Conservation (phyloP, 208 protist genomes). For the Wallacemonas sp. region DNA sequence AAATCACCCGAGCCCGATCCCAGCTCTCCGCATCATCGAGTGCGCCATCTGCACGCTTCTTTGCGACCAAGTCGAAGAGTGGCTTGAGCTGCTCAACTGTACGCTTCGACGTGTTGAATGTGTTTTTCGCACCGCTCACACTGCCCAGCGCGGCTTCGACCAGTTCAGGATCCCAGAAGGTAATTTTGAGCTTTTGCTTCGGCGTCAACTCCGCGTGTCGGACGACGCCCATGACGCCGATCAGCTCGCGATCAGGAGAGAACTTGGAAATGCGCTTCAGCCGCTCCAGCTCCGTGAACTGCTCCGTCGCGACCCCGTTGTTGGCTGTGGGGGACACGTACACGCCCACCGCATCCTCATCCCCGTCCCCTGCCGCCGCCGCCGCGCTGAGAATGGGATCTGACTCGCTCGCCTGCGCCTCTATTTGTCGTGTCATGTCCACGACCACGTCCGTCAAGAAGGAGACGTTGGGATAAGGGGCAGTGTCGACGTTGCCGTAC, state of each 20-base stretch:
- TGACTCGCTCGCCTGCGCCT: background rate
- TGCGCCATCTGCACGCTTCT: background rate
- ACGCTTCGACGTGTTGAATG: conserved; percentile 10
- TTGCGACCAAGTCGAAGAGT: background rate
- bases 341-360: conserved; percentile 9
- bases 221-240: conserved; percentile 52
- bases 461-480: conserved; percentile 53
- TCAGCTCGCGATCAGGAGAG: conserved; percentile 40
- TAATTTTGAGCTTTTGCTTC: conserved; percentile 60
- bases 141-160: conserved; percentile 25
- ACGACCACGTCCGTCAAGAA: conserved; percentile 51
- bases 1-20: conserved; percentile 36
- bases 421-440: conserved; percentile 23
- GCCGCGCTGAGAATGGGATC: background rate
- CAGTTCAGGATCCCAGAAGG: conserved; percentile 37
- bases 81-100: conserved; percentile 11
- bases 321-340: conserved; percentile 5
- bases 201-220: conserved; percentile 56
- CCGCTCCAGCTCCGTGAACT: conserved; percentile 19
- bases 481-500: conserved; percentile 50
- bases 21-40: conserved; percentile 29
- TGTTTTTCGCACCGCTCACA: background rate
- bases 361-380: background rate
- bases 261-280: conserved; percentile 50
- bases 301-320: background rate